Evolutionary conservation across 1,139 yeast genomes (phyloP), one percentile per base, ranked within the genome.

Genomic region (Lodderomyces jiufengensis): DNA sequence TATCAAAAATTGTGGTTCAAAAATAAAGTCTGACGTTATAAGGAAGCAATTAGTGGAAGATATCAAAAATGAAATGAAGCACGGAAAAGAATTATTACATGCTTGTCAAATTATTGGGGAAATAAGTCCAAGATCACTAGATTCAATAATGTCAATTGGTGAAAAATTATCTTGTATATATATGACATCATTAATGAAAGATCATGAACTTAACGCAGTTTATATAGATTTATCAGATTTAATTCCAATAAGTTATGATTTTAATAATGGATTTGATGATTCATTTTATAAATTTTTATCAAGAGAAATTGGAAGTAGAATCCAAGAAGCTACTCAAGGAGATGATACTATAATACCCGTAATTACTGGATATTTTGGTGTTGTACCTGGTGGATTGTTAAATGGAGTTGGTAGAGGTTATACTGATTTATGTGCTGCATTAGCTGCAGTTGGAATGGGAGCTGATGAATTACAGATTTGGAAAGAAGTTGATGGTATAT

Each of bases 401-500:
- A 84, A 84, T 51, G 88, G 94, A 38, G 94, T 92, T 41, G 98
- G 98, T 29, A 79, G 98, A 57, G 98, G 98, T 20, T 92, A 92
- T 61, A 92, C 98, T 11, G 98, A 92, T 59, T 68, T 92, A 48
- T 92, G 98, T 70, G 98, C 98, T 12, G 98, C 98, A 1, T 73
- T 92, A 54, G 76, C 88, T 29, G 97, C 98, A 0, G 97, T 92
- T 21, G 98, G 97, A 1, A 62, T 84, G 36, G 78, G 74, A 48
- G 97, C 97, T 1, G 95, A 87, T 33, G 98, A 92, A 61, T 70
- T 92, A 39, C 98, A 92, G 64, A 86, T 92, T 33, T 92, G 98
- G 98, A 92, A 92, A 54, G 98, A 92, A 66, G 98, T 92, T 34
- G 98, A 92, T 58, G 98, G 98, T 49, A 92, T 92, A 31, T 92